Evolutionary conservation across 331 rosid genomes (phyloP).

Genomic region (Pyrus hybrid): DNA sequence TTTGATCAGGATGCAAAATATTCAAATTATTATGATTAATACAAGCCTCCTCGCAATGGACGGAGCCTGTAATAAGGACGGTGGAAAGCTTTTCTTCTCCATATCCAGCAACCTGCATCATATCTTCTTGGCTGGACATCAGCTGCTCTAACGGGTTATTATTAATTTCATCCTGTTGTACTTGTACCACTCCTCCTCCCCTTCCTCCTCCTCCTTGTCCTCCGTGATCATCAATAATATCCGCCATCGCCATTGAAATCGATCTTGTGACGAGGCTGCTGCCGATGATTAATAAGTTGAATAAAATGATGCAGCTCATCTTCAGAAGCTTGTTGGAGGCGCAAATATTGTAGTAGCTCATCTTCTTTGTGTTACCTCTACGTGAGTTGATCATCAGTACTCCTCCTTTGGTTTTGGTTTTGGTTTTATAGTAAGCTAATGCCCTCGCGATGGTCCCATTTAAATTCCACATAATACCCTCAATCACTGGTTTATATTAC

Average conservation of each 20-base stretch:
- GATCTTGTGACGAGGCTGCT: slow-evolving; percentile 1
- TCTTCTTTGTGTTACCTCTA: slow-evolving; percentile 15
- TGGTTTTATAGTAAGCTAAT: background rate
- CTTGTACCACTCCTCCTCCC: background rate
- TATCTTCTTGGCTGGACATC: slow-evolving; percentile 49
- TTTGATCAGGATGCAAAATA: background rate
- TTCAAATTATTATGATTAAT: slow-evolving; percentile 19
- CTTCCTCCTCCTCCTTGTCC: no score
- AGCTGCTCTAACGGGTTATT: slow-evolving; percentile 20
- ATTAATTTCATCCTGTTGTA: background rate
- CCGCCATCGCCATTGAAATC: background rate
- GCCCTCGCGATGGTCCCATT: background rate
- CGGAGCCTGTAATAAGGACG: slow-evolving; percentile 73
- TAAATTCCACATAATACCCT: background rate
- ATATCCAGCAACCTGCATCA: slow-evolving; percentile 71
- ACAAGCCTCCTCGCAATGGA: slow-evolving; percentile 50
- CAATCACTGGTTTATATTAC: background rate
- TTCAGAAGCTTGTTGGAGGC: slow-evolving; percentile 15
- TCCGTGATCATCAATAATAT: background rate
- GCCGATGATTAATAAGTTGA: background rate
- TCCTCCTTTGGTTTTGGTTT: background rate
- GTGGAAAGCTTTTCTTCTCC: slow-evolving; percentile 93
- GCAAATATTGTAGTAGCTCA: slow-evolving; percentile 27
- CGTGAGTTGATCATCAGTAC: background rate
- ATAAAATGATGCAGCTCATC: slow-evolving; percentile 7